Base-by-base conservation (phyloP, 2,329 filamentous ascomycete species). In the Exophiala xenobiotica region DNA sequence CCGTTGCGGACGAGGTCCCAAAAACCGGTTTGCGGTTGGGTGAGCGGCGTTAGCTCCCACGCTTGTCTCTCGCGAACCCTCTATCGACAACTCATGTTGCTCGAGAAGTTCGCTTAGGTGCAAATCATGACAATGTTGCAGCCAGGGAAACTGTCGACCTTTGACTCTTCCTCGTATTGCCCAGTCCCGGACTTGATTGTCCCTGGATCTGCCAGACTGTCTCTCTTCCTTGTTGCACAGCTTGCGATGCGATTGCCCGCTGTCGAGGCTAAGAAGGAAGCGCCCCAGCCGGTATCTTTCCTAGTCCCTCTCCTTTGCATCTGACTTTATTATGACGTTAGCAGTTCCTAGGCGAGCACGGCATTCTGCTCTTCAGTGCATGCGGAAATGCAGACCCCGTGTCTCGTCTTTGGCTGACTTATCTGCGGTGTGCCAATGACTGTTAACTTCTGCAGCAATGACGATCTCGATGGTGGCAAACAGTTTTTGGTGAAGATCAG, bases 11-110 rank as follows among this genome's bases (percentile, higher is more conserved):
- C n/a, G n/a, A n/a, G n/a, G 16, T 37, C 35, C 26, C 24, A 33
- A 51, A 57, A 57, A 53, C 54, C 42, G 50, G 50, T 57, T 57
- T 57, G 39, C 40, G 19, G 27, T 40, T 50, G 26, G 43, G 16
- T 18, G 14, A 35, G 46, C 49, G 53, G 44, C 33, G 22, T 46
- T 52, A 40, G 49, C 24, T 45, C 41, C 42, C 26, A 49, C 53
- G 18, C 42, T 31, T 55, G 53, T 55, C 46, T 56, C 46, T 49
- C 26, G 27, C 43, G 14, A 24, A 18, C 18, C 23, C 24, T 16
- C 14, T 24, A 8, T 43, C 38, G 38, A 40, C 38, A 40, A 24
- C 19, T 40, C 38, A 40, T 11, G 12, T 24, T 20, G 19, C 20
- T 9, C 20, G 16, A 33, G 16, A 33, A 46, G 24, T 11, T 49